Base-by-base conservation (phyloP, 331 rosid genomes). In the Arachis monticola region DNA sequence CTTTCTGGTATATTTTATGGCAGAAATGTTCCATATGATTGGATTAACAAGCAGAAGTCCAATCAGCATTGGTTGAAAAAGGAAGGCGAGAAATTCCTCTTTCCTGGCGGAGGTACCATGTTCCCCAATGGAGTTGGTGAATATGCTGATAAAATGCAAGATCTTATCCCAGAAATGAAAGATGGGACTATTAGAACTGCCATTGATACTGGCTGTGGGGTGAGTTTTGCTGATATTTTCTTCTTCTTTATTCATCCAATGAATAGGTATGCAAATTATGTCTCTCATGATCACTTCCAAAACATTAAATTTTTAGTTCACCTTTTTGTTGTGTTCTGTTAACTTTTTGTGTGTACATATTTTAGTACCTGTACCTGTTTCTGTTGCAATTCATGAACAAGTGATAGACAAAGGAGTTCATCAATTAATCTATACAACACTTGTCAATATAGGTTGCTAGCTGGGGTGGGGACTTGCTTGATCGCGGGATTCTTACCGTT, bases 91-190 rank as follows among this genome's bases (percentile, higher is more conserved):
- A 95, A 90, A 75, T 95, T 95, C 84, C 83, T 77, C 67, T 95
- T 95, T 85, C 99, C 99, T 1, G 99, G 99, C 64, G 99, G 99
- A 27, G 99, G 99, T 76, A 95, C 99, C 35, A 95, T 95, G 99
- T 95, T 95, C 60, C 97, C 99, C 5, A 87, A 77, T 60, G 99
- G 99, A 35, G 99, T 95, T 73, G 86, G 98, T 72, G 80, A 88
- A 46, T 95, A 95, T 66, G 96, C 87, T 56, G 97, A 90, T 79
- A 75, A 88, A 66, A 95, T 95, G 99, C 87, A 88, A 85, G 88
- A 86, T 74, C 90, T 95, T 72, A 88, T 95, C 75, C 99, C 99
- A 59, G 97, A 85, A 78, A 95, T 95, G 96, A 95, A 87, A 79
- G 98, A 92, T 60, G 98, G 99, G 75, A 88, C 96, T 13, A 77